phyloP scores from a whole-genome alignment of 2,329 filamentous ascomycete species.

The Chalaropsis thielavioides region DNA sequence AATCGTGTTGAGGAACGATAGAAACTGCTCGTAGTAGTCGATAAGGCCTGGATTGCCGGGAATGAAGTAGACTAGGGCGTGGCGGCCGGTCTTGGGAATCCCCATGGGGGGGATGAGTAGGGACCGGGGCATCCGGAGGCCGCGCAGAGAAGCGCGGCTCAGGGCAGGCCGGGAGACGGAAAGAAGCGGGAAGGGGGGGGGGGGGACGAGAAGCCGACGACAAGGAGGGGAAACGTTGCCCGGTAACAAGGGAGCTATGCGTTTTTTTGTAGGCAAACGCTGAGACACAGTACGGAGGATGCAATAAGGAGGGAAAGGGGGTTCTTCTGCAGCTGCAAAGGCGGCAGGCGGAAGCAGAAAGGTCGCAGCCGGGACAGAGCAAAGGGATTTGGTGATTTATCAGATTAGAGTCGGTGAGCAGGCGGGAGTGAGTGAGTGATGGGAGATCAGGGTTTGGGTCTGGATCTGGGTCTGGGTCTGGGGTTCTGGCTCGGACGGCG shows the following conservation, averaged over 20 bases:
- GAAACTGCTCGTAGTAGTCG: slow-evolving; percentile 56
- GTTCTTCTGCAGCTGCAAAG: slow-evolving; percentile 16
- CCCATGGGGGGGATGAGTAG: slow-evolving; percentile 22
- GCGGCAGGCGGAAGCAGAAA: background rate
- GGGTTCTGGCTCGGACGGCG: background rate
- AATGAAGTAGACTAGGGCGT: slow-evolving; percentile 53
- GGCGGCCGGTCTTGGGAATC: slow-evolving; percentile 20
- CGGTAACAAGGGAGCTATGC: background rate
- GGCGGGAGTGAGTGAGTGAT: background rate
- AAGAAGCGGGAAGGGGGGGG: background rate
- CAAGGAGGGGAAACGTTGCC: background rate
- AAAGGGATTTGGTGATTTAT: background rate
- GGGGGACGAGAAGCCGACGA: background rate
- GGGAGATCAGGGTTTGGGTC: background rate
- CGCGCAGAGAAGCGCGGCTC: slow-evolving; percentile 16
- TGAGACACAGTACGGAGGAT: background rate
- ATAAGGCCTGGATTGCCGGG: slow-evolving; percentile 65
- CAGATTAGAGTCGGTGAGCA: background rate
- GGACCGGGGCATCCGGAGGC: slow-evolving; percentile 12
- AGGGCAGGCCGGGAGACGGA: background rate
- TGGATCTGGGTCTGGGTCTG: background rate
- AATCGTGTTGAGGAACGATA: slow-evolving; percentile 40
- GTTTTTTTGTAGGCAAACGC: background rate
- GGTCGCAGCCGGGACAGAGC: background rate
- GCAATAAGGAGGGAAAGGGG: background rate